Percentiles rank a stretch among this genome's conserved stretches.
Evolutionary conservation across 202 grass and related monocot genomes (phyloP).

Genomic region (Carex arenaria): DNA sequence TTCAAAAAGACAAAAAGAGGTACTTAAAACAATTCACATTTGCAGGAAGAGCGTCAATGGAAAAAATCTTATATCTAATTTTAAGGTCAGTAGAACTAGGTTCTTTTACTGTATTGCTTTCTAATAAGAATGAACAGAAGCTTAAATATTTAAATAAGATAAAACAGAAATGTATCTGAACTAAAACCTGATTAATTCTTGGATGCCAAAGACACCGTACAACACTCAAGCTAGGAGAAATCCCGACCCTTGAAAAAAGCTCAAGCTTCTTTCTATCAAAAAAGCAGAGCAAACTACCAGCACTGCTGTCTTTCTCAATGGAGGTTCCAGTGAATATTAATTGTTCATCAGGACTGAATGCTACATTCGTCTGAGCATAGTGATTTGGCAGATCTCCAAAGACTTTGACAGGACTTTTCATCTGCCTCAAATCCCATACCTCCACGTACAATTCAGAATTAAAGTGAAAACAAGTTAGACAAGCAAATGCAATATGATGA

Average conservation of each 20-base stretch:
- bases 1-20: constrained; percentile 37
- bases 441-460: constrained; percentile 29
- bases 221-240: constrained; percentile 81
- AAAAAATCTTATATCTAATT: neutral
- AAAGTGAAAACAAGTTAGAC: constrained; percentile 27
- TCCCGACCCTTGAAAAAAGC: constrained; percentile 76
- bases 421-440: constrained; percentile 90
- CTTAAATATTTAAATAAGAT: neutral
- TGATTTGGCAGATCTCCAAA: constrained; percentile 86
- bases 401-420: constrained; percentile 66
- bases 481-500: constrained; percentile 22
- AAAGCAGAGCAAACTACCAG: constrained; percentile 86
- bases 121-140: neutral
- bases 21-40: neutral
- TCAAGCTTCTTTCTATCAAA: constrained; percentile 97
- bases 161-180: neutral
- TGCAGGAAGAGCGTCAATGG: neutral
- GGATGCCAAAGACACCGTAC: constrained; percentile 80
- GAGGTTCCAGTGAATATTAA: constrained; percentile 93
- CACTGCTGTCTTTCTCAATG: constrained; percentile 73
- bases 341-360: constrained; percentile 90
- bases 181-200: constrained; percentile 78
- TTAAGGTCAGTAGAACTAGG: neutral
- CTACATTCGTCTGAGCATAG: constrained; percentile 81
- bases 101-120: neutral